These are phyloP conservation scores for Myxozyma neglecta DNA, from an alignment of 805 yeast genomes.

Conservation along the genomic window DNA sequence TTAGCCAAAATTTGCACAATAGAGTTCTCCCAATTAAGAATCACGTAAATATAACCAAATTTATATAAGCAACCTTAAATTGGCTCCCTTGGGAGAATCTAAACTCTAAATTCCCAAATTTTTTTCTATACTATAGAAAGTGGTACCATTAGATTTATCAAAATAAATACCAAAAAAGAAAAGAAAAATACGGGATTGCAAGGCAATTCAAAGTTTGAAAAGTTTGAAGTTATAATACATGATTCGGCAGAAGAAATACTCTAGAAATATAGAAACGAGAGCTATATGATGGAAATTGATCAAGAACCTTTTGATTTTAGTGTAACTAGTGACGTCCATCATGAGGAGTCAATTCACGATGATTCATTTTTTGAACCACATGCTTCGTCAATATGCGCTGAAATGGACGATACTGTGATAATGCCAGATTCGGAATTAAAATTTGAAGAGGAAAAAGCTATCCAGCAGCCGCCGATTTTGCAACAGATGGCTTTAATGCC, in stretches of 20 bases:
- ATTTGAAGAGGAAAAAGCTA: neutral
- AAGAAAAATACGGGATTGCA: neutral
- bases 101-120: slow-evolving; percentile 11
- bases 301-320: neutral
- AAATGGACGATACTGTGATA: neutral
- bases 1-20: neutral
- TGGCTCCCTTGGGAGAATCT: neutral
- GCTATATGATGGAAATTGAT: slow-evolving; percentile 3
- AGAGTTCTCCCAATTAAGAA: neutral
- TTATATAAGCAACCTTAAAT: neutral
- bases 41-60: neutral
- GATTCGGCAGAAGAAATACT: neutral
- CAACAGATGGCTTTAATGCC: neutral
- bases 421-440: neutral
- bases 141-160: neutral
- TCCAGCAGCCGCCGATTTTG: neutral
- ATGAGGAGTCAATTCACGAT: neutral
- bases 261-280: neutral
- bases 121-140: neutral
- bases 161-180: neutral
- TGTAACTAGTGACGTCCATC: neutral
- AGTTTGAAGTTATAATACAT: neutral
- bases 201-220: neutral
- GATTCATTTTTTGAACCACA: neutral
- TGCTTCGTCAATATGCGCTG: neutral